phyloP scores from a whole-genome alignment of 495 filamentous ascomycete genomes.

The Daldinia caldariorum region DNA sequence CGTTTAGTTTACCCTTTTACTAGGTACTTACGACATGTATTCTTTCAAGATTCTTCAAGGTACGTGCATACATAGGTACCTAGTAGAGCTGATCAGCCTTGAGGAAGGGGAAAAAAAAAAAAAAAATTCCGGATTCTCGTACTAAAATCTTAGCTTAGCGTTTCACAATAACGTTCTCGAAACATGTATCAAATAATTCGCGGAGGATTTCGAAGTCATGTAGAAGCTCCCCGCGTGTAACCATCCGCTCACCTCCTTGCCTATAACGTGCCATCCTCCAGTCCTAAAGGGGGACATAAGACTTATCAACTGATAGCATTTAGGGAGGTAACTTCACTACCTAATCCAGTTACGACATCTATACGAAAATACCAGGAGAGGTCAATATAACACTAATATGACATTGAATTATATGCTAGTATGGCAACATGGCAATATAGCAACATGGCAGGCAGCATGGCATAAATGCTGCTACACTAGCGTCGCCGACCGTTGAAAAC shows the following conservation, averaged over 20 bases:
- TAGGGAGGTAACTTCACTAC: neutral
- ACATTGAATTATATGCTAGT: constrained; percentile 13
- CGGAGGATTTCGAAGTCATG: constrained; percentile 35
- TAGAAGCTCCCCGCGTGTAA: constrained; percentile 37
- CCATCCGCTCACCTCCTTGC: constrained; percentile 12
- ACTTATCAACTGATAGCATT: constrained; percentile 17
- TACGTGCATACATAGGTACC: constrained; percentile 1
- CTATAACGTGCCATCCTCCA: constrained; percentile 24
- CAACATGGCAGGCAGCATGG: neutral
- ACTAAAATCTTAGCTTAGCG: constrained; percentile 14
- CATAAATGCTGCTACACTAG: constrained; percentile 27
- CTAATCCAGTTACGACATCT: constrained; percentile 18
- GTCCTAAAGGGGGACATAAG: constrained; percentile 20
- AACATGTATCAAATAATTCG: constrained; percentile 31
- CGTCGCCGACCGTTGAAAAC: constrained; percentile 39
- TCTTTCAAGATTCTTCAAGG: too few species aligned
- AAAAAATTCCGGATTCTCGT: constrained; percentile 13
- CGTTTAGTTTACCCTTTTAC: too few species aligned
- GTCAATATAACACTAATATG: constrained; percentile 25
- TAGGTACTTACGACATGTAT: neutral
- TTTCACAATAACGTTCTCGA: constrained; percentile 42
- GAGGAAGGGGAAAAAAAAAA: too few species aligned
- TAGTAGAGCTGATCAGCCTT: constrained; percentile 22
- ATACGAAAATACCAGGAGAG: neutral
- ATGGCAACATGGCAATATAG: too few species aligned